A percentile compares a stretch with the other conserved stretches of the same genome.
Conservation (phyloP, 129 eudicot genomes). For the Smallanthus sonchifolius region DNA sequence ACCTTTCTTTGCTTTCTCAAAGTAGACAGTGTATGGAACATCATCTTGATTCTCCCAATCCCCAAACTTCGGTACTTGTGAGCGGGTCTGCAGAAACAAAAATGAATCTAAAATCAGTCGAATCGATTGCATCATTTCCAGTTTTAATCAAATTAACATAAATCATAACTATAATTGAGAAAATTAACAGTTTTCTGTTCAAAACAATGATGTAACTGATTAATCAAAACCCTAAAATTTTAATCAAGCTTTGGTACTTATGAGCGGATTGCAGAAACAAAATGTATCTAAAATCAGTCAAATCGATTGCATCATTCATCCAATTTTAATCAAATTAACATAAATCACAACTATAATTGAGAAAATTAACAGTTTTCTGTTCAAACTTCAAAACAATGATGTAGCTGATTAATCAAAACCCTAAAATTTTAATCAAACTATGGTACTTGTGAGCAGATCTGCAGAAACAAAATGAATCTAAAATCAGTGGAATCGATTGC, state of each 20-base stretch:
- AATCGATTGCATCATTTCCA: not conserved
- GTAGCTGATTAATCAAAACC: not conserved
- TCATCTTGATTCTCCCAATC: constrained; percentile 52
- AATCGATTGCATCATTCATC: not conserved
- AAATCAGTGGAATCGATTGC: not conserved
- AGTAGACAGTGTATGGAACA: constrained; percentile 44
- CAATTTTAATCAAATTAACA: not conserved
- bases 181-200: not conserved
- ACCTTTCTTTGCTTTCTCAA: constrained; percentile 49
- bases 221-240: not conserved
- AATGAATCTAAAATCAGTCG: not conserved
- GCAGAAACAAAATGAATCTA: constrained; percentile 20
- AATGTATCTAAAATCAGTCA: not conserved
- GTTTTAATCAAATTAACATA: not conserved
- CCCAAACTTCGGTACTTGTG: constrained; percentile 55
- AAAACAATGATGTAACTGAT: not conserved
- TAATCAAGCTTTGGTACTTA: constrained; percentile 44
- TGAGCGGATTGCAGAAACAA: constrained; percentile 32
- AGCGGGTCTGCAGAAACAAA: constrained; percentile 34
- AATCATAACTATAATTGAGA: not conserved
- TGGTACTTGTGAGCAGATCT: constrained; percentile 48
- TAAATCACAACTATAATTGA: constrained; percentile 1
- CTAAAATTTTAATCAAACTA: constrained; percentile 23
- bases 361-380: not conserved
- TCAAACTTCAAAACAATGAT: constrained; percentile 1